Percentiles rank a stretch among this genome's conserved stretches.
phyloP scores from a whole-genome alignment of 106 monocot genomes.

The Dactylorhiza incarnata region DNA sequence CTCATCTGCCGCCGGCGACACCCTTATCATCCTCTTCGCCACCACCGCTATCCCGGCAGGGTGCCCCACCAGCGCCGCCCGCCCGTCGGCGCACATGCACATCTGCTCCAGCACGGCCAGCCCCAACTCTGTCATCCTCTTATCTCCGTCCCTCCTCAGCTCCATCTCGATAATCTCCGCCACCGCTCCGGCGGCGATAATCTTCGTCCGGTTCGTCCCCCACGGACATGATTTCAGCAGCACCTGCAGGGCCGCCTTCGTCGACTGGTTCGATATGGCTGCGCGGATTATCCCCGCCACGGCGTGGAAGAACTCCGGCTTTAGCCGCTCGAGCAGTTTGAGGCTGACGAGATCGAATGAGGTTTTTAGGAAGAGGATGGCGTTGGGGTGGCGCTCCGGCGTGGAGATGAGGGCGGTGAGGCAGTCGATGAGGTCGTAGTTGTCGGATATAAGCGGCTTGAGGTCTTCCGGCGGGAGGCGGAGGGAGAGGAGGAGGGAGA shows the following conservation, averaged over 20 bases:
- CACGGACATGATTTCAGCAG: slow-evolving; percentile 14
- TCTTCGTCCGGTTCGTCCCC: slow-evolving; percentile 34
- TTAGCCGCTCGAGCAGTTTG: slow-evolving; percentile 14
- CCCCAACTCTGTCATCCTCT: slow-evolving; percentile 32
- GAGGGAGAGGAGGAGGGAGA: slow-evolving; percentile 18
- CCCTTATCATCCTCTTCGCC: slow-evolving; percentile 46
- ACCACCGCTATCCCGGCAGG: slow-evolving; percentile 49
- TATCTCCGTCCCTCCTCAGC: slow-evolving; percentile 17
- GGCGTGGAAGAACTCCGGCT: slow-evolving; percentile 16
- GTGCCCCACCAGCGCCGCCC: slow-evolving; percentile 40
- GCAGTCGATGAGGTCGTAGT: slow-evolving; percentile 12
- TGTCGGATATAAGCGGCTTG: slow-evolving; percentile 11
- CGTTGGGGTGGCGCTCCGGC: neutral
- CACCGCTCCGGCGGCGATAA: slow-evolving; percentile 38
- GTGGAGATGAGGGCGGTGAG: neutral
- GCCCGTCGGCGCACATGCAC: slow-evolving; percentile 43
- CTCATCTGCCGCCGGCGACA: slow-evolving; percentile 38
- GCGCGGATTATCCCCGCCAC: slow-evolving; percentile 10
- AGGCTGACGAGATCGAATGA: slow-evolving; percentile 9
- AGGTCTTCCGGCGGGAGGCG: slow-evolving; percentile 11
- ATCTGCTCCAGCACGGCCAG: slow-evolving; percentile 28
- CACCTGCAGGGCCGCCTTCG: slow-evolving; percentile 31
- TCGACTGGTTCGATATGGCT: slow-evolving; percentile 10
- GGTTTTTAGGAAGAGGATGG: slow-evolving; percentile 16
- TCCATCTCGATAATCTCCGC: slow-evolving; percentile 32